Percentiles rank a stretch among this genome's conserved stretches.
These are phyloP conservation scores for Auriscalpium orientale DNA, from an alignment of 768 basidiomycete genomes.

Conservation along the genomic window DNA sequence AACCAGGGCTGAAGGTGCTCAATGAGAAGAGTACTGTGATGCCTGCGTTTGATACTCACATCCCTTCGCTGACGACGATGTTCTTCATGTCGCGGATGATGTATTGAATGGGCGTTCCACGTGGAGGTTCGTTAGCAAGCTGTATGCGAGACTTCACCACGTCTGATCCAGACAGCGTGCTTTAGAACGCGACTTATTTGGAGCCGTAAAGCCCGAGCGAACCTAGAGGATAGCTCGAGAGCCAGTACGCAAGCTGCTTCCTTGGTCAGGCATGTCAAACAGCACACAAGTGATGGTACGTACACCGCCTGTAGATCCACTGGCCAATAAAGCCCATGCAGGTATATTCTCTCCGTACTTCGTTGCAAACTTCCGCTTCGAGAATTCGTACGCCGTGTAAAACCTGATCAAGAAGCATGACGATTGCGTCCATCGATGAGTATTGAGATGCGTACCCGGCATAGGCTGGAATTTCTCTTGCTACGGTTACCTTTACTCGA, in stretches of 20 bases:
- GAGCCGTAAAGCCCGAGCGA: neutral
- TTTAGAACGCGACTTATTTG: neutral
- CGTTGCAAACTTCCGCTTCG: slow-evolving; percentile 67
- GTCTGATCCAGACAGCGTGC: slow-evolving; percentile 36
- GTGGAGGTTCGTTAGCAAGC: slow-evolving; percentile 65
- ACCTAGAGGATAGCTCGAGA: slow-evolving; percentile 88
- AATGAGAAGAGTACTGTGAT: neutral
- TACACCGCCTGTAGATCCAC: slow-evolving; percentile 79
- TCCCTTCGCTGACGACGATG: slow-evolving; percentile 32
- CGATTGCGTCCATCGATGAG: too few species aligned
- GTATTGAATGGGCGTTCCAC: slow-evolving; percentile 67
- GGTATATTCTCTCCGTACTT: slow-evolving; percentile 63
- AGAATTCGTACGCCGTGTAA: slow-evolving; percentile 82
- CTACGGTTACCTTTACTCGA: slow-evolving; percentile 59
- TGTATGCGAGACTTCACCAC: slow-evolving; percentile 91
- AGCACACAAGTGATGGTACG: slow-evolving; percentile 21
- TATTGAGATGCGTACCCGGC: slow-evolving; percentile 49
- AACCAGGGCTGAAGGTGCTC: slow-evolving; percentile 37
- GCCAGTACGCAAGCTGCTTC: slow-evolving; percentile 79
- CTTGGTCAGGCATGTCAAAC: neutral
- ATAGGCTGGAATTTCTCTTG: slow-evolving; percentile 93
- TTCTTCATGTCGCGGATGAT: slow-evolving; percentile 62
- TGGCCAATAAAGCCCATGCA: slow-evolving; percentile 77
- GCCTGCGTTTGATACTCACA: slow-evolving; percentile 69
- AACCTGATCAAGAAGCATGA: slow-evolving; percentile 37